Base-by-base conservation (phyloP, 2,329 filamentous ascomycete species). In the Neopestalotiopsis sp. region DNA sequence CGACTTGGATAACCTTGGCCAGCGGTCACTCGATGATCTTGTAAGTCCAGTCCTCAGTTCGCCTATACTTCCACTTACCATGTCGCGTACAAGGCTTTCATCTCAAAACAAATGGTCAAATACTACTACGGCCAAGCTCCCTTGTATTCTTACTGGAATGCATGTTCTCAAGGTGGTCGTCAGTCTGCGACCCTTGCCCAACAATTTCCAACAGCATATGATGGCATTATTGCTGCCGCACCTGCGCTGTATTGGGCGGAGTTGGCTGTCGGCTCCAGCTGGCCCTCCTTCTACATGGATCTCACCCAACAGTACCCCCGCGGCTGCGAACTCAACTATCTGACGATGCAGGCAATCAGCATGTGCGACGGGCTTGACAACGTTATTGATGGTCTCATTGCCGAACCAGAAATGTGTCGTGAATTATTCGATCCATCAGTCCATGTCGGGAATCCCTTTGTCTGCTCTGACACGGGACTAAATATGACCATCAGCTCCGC, bases 141-240 rank as follows among this genome's bases (percentile, higher is more conserved):
- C 72, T 75, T 69, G 74, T 87, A 82, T 74, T 85, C 86, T 28
- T 88, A 89, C 77, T 89, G 86, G 76, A 76, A 81, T 70, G 83
- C 83, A 17, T 86, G 83, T 73, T 85, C 83, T 12, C 80, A 84
- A 49, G 83, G 88, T 12, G 88, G 88, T 2, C 80, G 88, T 1
- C 87, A 90, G 74, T 88, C 87, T 7, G 76, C 88, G 30, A 85
- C 85, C 72, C 79, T 86, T 9, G 83, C 85, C 0, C 84, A 89
- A 71, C 75, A 81, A 6, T 88, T 84, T 69, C 87, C 87, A 0
- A 79, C 84, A 1, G 83, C 85, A 32, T 89, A 87, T 57, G 85
- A 89, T 61, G 87, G 87, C 2, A 83, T 89, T 14, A 74, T 87
- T 0, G 86, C 86, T 1, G 82, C 80, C 0, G 78, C 78, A 1